Evolutionary conservation across 1,284 basidiomycete genomes (phyloP).

Genomic region (Pholiota adiposa): DNA sequence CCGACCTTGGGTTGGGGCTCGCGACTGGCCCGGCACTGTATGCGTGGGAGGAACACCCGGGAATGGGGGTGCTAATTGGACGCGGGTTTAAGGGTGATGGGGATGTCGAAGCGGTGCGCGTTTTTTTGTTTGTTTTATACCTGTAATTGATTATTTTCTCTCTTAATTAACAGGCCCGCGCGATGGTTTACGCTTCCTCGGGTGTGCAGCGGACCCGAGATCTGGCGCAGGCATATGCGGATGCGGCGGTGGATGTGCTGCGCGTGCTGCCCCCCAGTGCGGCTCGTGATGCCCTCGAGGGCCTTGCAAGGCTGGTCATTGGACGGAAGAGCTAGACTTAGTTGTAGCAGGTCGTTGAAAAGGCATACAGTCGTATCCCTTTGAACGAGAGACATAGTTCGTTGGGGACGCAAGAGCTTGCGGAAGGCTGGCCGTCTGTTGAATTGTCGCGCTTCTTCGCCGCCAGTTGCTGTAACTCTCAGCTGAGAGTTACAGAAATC

Average conservation of each 20-base stretch:
- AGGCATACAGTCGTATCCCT: too few relatives aligned
- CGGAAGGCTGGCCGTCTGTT: too few relatives aligned
- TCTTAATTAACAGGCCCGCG: conserved; percentile 62
- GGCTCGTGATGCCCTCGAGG: conserved; percentile 76
- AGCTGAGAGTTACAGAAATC: too few relatives aligned
- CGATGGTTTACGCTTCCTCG: conserved; percentile 77
- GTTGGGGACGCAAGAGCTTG: too few relatives aligned
- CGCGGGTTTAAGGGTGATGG: conserved; percentile 87
- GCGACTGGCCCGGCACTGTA: conserved; percentile 95
- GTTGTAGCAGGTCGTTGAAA: too few relatives aligned
- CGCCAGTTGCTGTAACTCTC: too few relatives aligned
- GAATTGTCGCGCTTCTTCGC: too few relatives aligned
- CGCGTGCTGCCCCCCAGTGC: conserved; percentile 80
- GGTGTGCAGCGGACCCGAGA: conserved; percentile 85
- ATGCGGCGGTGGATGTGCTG: conserved; percentile 77
- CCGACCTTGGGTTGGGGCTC: conserved; percentile 83
- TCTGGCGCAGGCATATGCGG: conserved; percentile 78
- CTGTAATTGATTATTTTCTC: neutral
- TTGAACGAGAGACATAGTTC: too few relatives aligned
- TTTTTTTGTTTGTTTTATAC: neutral
- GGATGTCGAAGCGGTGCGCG: conserved; percentile 81
- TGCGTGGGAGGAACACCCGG: conserved; percentile 92
- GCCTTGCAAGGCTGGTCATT: conserved; percentile 57
- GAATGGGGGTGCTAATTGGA: conserved; percentile 85
- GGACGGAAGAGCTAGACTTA: conserved; percentile 31